A percentile compares a stretch with the other conserved stretches of the same genome.
Conservation (phyloP, 148 eudicot genomes). For the Euryodendron excelsum region DNA sequence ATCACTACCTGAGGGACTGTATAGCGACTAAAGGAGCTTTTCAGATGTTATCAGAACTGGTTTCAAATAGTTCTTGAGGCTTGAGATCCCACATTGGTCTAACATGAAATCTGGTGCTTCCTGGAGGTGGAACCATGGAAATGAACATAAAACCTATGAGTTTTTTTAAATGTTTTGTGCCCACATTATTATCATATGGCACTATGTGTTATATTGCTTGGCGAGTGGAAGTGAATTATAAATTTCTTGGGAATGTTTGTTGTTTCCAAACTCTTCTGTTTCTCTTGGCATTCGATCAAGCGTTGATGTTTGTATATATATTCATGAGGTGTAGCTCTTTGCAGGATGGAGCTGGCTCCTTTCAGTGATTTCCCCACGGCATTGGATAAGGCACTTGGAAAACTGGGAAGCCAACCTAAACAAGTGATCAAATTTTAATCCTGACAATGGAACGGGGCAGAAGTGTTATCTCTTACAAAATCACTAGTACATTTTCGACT, state of each 20-base stretch:
- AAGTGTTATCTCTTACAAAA: background rate
- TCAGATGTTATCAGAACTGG: background rate
- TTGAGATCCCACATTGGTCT: background rate
- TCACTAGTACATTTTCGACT: background rate
- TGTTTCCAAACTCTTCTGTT: too few relatives aligned
- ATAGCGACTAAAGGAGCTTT: background rate
- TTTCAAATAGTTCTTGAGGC: background rate
- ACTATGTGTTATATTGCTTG: background rate
- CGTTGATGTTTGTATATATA: background rate
- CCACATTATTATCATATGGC: background rate
- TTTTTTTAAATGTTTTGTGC: background rate
- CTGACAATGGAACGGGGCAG: background rate
- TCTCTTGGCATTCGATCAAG: background rate
- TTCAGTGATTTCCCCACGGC: conserved; percentile 46
- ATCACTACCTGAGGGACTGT: background rate
- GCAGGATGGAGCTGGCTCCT: conserved; percentile 68
- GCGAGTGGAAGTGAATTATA: background rate
- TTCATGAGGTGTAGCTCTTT: conserved; percentile 1
- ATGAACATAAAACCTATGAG: background rate
- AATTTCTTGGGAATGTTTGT: too few relatives aligned
- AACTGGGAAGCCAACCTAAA: conserved; percentile 58
- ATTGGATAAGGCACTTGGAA: conserved; percentile 59
- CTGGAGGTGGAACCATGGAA: background rate
- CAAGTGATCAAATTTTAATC: conserved; percentile 54
- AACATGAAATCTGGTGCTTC: background rate